Evolutionary conservation across 306 rosid species (phyloP), one percentile per base, ranked within the genome.

Genomic region (Inga laurina): DNA sequence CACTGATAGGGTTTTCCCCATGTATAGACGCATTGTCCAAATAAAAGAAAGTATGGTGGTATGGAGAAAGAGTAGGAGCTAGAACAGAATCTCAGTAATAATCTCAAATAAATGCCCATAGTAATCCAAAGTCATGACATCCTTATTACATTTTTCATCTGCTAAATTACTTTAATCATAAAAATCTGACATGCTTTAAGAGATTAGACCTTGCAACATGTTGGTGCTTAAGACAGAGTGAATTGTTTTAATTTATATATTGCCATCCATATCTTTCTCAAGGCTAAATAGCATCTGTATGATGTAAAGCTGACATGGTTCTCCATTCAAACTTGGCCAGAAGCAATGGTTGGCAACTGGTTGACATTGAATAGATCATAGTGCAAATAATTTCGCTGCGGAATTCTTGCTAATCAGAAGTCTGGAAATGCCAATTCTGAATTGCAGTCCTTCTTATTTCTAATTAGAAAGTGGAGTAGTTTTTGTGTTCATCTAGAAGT

Each of bases 381-480:
- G 14, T 61, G 69, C 79, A 39, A 72, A 62, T 59, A 61, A 72
- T 48, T 64, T 19, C n/a, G 35, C 51, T 59, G 56, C 74, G 48
- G 34, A 78, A 83, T 72, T 22, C n/a, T 72, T 72, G 41, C 46
- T 43, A 72, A 51, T 15, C n/a, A 18, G n/a, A 24, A 22, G 32
- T 49, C 49, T 72, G 43, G 67, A 34, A 46, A 72, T 59, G 35
- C 68, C 54, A 69, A 61, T 77, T 62, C 37, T 82, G 19, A 24
- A 69, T 57, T 56, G 43, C 64, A n/a, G 62, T 32, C 16, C 39
- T 43, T 45, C 39, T 43, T 45, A 61, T 71, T 82, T 24, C 54
- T 43, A 77, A 41, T 48, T 46, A 43, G 82, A 71, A 71, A 73
- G 30, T 22, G 71, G 85, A 43, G 7, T 27, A 34, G 41, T 84